Evolutionary conservation across 1,139 yeast genomes (phyloP).

Genomic region (Lipomyces yarrowii): DNA sequence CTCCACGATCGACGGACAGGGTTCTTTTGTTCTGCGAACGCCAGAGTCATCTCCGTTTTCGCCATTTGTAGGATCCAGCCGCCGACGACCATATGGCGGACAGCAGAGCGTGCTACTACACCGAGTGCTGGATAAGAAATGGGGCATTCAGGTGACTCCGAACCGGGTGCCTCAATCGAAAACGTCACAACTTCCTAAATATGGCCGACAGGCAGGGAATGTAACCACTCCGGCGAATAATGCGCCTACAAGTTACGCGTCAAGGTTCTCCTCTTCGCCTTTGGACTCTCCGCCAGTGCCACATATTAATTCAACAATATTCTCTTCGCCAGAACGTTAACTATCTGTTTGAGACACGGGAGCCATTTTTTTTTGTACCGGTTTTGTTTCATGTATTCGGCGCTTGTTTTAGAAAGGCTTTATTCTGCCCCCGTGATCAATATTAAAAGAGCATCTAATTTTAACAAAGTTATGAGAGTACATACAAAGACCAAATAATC

Average conservation of each 20-base stretch:
- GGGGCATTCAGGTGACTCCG: slow-evolving; percentile 45
- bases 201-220: not conserved
- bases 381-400: not conserved
- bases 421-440: not conserved
- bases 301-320: slow-evolving; percentile 23
- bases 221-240: slow-evolving; percentile 12
- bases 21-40: slow-evolving; percentile 18
- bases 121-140: slow-evolving; percentile 43
- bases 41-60: slow-evolving; percentile 32
- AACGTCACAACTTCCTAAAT: not conserved
- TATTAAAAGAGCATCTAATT: not conserved
- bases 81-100: slow-evolving; percentile 9
- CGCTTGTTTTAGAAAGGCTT: not conserved
- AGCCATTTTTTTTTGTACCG: not conserved
- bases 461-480: no score
- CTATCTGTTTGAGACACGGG: not conserved
- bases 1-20: slow-evolving; percentile 20
- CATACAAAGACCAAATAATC: slow-evolving; percentile 7
- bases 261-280: slow-evolving; percentile 28
- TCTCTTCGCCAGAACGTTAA: slow-evolving; percentile 26
- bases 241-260: slow-evolving; percentile 2
- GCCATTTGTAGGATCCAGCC: slow-evolving; percentile 26
- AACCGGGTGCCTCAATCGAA: slow-evolving; percentile 1
- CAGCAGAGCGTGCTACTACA: slow-evolving; percentile 38
- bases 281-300: slow-evolving; percentile 29